Evolutionary conservation across 768 basidiomycete genomes (phyloP), one percentile per base, ranked within the genome.

Genomic region (Leccinellum rugosiceps): DNA sequence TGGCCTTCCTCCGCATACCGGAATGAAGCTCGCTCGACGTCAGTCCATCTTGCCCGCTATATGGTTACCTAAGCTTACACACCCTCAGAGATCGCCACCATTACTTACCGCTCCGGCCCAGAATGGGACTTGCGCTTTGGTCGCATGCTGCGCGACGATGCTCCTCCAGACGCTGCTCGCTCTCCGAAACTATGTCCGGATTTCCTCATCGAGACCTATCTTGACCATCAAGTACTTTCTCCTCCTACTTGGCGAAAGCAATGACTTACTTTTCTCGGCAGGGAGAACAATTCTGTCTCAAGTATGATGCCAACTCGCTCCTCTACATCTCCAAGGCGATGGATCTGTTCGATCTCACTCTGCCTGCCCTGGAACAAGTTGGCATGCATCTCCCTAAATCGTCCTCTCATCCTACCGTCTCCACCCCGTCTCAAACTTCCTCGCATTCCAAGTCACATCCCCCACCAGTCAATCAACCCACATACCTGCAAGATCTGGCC

Each of bases 51-150:
- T 11, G 19, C 21, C n/a, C 34, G 6, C 14, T 25, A 0, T 23
- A 13, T 9, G 26, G 3, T 50, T 3, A 32, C 47, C 47, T 26
- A 2, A 15, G 30, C 48, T 53, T 6, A 57, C 46, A 54, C 13
- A 48, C 47, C 30, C 14, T 17, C 54, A 98, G 95, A 99, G 76
- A 98, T 99, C 62, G 97, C 97, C 11, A 99, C 97, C 3, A 97
- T 99, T 68, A 98, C 97, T 0, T 99, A 99, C 72, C 88, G 97
- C 35, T 98, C 97, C 13, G 97, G 97, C 1, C 97, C 97, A 6
- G 97, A 99, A 73, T 99, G 97, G 97, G 97, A 99, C 74, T 81
- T 88, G 62, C 89, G 97, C n/a, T 99, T 99, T 68, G 94, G 91
- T 1, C 87, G 96, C 47, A 83, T 88, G 64, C 54, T 92, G 43